Evolutionary conservation across 225 moss, liverwort and hornwort genomes (phyloP).

Genomic region (Sphagnum tenellum): DNA sequence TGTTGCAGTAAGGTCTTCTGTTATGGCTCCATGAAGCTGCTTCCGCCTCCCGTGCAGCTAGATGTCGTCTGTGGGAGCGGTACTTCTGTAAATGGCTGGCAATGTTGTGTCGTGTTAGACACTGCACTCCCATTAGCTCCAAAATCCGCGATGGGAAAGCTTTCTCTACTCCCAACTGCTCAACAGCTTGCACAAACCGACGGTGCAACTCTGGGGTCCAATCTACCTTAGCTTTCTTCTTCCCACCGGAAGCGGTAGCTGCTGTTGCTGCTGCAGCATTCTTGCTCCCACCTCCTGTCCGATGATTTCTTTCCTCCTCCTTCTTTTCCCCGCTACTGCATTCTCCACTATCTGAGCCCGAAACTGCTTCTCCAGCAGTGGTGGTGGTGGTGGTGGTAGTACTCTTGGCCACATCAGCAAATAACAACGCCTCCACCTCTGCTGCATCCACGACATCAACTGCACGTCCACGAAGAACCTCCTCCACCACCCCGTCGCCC

Average conservation of each 20-base stretch:
- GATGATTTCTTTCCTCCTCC: conserved; percentile 29
- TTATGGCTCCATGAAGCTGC: conserved; percentile 96
- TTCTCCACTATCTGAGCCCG: conserved; percentile 72
- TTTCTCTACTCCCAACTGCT: conserved; percentile 95
- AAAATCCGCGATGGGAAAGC: conserved; percentile 94
- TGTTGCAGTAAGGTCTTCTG: conserved; percentile 23
- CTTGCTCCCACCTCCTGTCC: conserved; percentile 38
- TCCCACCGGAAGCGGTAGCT: conserved; percentile 9
- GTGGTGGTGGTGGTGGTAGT: no score
- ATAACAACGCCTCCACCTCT: conserved; percentile 79
- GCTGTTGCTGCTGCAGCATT: conserved; percentile 15
- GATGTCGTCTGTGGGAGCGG: conserved; percentile 89
- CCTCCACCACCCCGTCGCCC: no score
- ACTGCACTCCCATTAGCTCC: conserved; percentile 96
- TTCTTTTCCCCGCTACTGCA: conserved; percentile 74
- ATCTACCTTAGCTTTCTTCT: conserved; percentile 96
- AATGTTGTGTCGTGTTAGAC: conserved; percentile 94
- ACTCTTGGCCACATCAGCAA: conserved; percentile 68
- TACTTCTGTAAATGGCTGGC: conserved; percentile 99
- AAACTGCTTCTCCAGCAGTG: conserved; percentile 27
- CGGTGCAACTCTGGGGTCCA: conserved; percentile 98
- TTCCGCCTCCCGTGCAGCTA: conserved; percentile 88
- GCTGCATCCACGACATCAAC: conserved; percentile 49
- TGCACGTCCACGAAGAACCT: no score
- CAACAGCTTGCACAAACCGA: conserved; percentile 97